Evolutionary conservation across 2,329 filamentous ascomycete species (phyloP).

Genomic region (Paecilomyces fulvus): DNA sequence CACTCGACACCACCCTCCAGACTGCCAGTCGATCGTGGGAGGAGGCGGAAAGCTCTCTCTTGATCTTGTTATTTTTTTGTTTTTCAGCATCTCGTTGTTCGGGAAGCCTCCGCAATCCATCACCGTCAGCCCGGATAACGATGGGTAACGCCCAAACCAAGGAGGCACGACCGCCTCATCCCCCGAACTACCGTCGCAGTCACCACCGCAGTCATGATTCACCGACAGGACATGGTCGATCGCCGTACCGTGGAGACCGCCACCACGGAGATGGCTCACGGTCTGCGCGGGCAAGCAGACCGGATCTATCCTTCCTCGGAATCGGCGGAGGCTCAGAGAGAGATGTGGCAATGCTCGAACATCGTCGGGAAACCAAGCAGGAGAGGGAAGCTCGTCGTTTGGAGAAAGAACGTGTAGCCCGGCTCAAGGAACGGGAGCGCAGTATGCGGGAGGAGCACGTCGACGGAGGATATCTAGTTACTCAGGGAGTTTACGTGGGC

Average conservation of each 20-base stretch:
- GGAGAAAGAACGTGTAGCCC: constrained; percentile 67
- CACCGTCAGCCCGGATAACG: not conserved
- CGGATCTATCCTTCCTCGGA: constrained; percentile 52
- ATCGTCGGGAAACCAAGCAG: constrained; percentile 76
- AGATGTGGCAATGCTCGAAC: constrained; percentile 44
- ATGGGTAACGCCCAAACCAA: constrained; percentile 43
- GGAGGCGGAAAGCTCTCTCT: not conserved
- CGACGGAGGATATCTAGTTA: constrained; percentile 90
- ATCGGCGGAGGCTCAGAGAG: constrained; percentile 43
- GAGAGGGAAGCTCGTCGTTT: constrained; percentile 80
- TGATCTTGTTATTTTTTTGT: constrained; percentile 1
- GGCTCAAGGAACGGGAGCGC: constrained; percentile 76
- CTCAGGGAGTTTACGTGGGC: constrained; percentile 86
- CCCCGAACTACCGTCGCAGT: constrained; percentile 19
- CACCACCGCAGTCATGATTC: constrained; percentile 19
- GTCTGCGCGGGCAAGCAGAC: constrained; percentile 45
- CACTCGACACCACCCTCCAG: constrained; percentile 3
- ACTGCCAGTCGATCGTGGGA: not conserved
- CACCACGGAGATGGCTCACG: constrained; percentile 34
- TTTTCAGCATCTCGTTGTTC: constrained; percentile 1
- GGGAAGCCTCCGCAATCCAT: not conserved
- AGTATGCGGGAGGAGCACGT: constrained; percentile 89
- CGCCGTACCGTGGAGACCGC: constrained; percentile 18
- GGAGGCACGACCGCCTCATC: constrained; percentile 29
- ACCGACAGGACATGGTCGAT: constrained; percentile 18